Conservation (phyloP, 208 protist species). For the Leishmania major region DNA sequence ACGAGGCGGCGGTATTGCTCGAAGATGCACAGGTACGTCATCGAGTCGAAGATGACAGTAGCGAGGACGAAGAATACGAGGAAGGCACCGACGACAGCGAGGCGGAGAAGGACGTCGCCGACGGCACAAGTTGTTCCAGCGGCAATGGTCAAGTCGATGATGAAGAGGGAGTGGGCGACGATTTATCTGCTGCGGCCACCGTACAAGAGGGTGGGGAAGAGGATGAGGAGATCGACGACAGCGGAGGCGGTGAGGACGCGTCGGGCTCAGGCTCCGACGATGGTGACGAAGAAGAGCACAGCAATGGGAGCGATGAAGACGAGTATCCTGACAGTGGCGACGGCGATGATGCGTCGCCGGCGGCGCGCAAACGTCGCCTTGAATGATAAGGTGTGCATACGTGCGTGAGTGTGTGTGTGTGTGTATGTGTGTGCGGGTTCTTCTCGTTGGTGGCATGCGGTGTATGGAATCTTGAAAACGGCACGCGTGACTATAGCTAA, state of each 20-base stretch:
- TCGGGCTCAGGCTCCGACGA: slow-evolving; percentile 7
- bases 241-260: background rate
- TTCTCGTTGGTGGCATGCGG: background rate
- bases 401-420: background rate
- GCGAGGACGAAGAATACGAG: slow-evolving; percentile 30
- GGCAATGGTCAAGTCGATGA: slow-evolving; percentile 10
- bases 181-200: background rate
- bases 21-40: slow-evolving; percentile 9
- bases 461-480: background rate
- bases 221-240: background rate
- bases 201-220: background rate
- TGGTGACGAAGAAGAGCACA: slow-evolving; percentile 15
- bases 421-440: background rate
- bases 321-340: background rate
- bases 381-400: background rate
- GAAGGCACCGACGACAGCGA: background rate
- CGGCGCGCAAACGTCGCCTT: background rate
- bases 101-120: background rate
- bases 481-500: background rate
- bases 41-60: slow-evolving; percentile 12
- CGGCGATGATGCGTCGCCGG: slow-evolving; percentile 7
- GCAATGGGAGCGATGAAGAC: background rate
- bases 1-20: slow-evolving; percentile 37
- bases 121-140: background rate
- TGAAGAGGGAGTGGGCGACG: slow-evolving; percentile 8